Conservation (phyloP, 2,329 filamentous ascomycete genomes). For the Paradendryphiella salina region DNA sequence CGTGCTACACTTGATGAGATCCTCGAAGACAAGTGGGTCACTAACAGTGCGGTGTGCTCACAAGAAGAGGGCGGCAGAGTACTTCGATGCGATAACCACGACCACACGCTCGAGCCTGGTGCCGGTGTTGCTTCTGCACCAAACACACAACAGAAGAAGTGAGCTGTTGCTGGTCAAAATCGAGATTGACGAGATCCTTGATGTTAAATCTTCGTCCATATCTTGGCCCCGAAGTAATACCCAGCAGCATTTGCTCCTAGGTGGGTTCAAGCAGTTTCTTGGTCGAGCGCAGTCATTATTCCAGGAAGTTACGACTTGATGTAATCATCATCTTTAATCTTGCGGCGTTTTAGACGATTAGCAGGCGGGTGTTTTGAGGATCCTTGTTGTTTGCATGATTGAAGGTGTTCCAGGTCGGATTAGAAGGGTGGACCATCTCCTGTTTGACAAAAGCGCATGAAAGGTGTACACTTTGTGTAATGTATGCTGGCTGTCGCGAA, state of each 20-base stretch:
- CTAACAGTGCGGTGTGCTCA: slow-evolving; percentile 78
- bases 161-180: slow-evolving; percentile 11
- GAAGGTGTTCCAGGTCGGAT: slow-evolving; percentile 4
- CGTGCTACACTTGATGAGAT: slow-evolving; percentile 86
- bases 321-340: neutral
- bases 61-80: slow-evolving; percentile 75
- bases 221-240: too few species aligned
- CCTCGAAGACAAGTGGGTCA: slow-evolving; percentile 86
- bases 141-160: slow-evolving; percentile 43
- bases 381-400: slow-evolving; percentile 8
- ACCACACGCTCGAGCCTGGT: slow-evolving; percentile 78
- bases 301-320: neutral
- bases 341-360: slow-evolving; percentile 4
- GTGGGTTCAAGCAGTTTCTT: too few species aligned
- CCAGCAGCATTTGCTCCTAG: too few species aligned
- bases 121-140: slow-evolving; percentile 37
- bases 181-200: neutral
- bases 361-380: slow-evolving; percentile 7
- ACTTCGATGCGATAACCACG: slow-evolving; percentile 74
- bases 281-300: too few species aligned
- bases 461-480: neutral
- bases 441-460: neutral
- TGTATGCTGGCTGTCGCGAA: neutral
- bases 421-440: slow-evolving; percentile 7
- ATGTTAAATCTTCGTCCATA: neutral